Evolutionary conservation across 495 filamentous ascomycete genomes (phyloP).

Genomic region (Peziza echinospora): DNA sequence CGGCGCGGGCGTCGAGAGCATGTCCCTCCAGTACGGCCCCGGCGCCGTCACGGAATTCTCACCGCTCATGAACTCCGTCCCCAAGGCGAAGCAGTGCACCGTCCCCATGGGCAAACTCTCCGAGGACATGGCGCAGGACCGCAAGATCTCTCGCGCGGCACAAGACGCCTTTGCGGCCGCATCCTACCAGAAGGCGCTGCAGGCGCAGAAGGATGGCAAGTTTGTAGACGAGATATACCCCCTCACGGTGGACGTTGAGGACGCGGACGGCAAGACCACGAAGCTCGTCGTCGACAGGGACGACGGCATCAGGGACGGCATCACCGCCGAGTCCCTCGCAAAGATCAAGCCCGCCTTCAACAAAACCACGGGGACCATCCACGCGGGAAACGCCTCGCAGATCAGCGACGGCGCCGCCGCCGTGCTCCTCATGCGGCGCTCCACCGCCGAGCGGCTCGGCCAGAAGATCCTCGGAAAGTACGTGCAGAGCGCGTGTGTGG

Average conservation of each 20-base stretch:
- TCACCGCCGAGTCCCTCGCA: constrained; percentile 61
- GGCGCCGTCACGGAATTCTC: constrained; percentile 85
- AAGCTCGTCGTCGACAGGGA: constrained; percentile 64
- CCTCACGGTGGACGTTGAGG: constrained; percentile 57
- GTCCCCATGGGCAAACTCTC: constrained; percentile 92
- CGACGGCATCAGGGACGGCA: constrained; percentile 68
- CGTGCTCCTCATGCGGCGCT: constrained; percentile 86
- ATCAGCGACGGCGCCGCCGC: constrained; percentile 92
- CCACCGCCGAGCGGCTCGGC: constrained; percentile 66
- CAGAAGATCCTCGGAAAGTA: constrained; percentile 84
- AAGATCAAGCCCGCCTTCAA: constrained; percentile 87
- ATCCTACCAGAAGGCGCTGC: constrained; percentile 72
- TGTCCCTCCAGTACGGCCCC: constrained; percentile 81
- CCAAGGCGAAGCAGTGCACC: constrained; percentile 82
- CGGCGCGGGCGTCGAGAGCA: constrained; percentile 93
- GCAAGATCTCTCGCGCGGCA: constrained; percentile 40
- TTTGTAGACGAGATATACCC: constrained; percentile 89
- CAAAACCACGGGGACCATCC: constrained; percentile 78
- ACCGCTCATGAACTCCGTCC: constrained; percentile 64
- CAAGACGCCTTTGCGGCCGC: constrained; percentile 81
- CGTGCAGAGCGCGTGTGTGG: constrained; percentile 62
- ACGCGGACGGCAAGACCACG: constrained; percentile 78
- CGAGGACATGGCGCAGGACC: constrained; percentile 83
- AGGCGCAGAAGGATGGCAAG: constrained; percentile 67
- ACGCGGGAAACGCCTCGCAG: constrained; percentile 89